These are phyloP conservation scores for Claviceps sorghi DNA, from an alignment of 2,329 filamentous ascomycete species.

Conservation along the genomic window DNA sequence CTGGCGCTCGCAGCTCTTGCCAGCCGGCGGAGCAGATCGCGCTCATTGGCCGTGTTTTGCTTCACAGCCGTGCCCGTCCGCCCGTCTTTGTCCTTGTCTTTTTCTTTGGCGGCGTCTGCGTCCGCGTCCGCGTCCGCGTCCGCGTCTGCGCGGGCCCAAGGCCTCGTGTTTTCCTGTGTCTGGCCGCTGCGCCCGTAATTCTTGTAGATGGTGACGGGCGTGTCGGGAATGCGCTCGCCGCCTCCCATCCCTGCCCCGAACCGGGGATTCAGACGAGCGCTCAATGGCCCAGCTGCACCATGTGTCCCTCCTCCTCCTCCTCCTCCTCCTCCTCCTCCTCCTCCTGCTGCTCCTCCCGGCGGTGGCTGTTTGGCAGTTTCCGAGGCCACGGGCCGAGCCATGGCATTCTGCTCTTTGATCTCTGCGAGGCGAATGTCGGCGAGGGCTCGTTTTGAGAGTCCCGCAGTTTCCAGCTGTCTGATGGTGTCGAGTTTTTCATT, in stretches of 20 bases:
- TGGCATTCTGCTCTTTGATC: slow-evolving; percentile 35
- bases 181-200: slow-evolving; percentile 6
- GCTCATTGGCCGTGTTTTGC: slow-evolving; percentile 15
- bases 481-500: slow-evolving; percentile 38
- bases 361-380: slow-evolving; percentile 18
- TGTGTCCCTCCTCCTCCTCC: slow-evolving; percentile 9
- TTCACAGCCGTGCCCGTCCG: background rate
- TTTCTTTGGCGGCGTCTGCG: too few species aligned
- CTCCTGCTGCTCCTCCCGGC: too few species aligned
- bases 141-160: too few species aligned
- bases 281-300: slow-evolving; percentile 10
- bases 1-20: slow-evolving; percentile 33
- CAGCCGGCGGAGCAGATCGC: slow-evolving; percentile 34
- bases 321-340: too few species aligned
- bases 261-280: background rate
- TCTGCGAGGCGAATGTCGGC: slow-evolving; percentile 37
- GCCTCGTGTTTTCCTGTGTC: background rate
- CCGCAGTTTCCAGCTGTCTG: slow-evolving; percentile 26
- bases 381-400: slow-evolving; percentile 28
- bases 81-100: too few species aligned
- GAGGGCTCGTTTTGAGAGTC: slow-evolving; percentile 30
- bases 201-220: slow-evolving; percentile 27
- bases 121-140: too few species aligned
- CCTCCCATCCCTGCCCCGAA: slow-evolving; percentile 9
- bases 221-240: slow-evolving; percentile 23